Base-by-base conservation (phyloP, 1,284 basidiomycete species). In the Ustilago tritici region DNA sequence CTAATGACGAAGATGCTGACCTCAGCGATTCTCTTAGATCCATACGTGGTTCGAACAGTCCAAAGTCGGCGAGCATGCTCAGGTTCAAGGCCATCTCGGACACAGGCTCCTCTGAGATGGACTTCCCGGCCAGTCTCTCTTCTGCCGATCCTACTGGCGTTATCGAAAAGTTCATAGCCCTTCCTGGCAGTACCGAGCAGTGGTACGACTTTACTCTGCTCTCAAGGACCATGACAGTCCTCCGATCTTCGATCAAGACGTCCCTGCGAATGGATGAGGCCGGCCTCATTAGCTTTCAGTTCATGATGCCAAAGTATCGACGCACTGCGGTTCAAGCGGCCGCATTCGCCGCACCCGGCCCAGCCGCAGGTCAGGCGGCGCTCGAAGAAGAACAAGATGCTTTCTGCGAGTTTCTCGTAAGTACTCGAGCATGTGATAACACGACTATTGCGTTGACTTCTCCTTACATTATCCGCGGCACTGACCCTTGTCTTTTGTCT, bases 281-380 rank as follows among this genome's bases (percentile, higher is more conserved):
- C 1, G 82, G 81, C 5, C 69, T 84, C 47, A 74, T 82, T 11
- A 82, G 81, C 61, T 70, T 80, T 28, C 82, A 84, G 49, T 84
- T 82, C 55, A 79, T 82, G 78, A 78, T 84, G 61, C 76, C 82
- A 50, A 74, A 71, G 38, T 73, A 76, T 53, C 70, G 73, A 58
- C 70, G 66, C 15, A 31, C 47, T 3, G 53, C 59, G 10, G 47
- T 56, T 19, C 28, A 53, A n/a, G 63, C 46, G 11, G 49, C 55
- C 8, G 49, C 47, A 34, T 32, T 32, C 17, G 49, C 43, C 28
- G 50, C 28, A 14, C 46, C 34, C 23, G 38, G 49, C 10, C 28
- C 62, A 35, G 70, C 63, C 11, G 68, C 70, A n/a, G 61, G 56
- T 19, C 77, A 76, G 15, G 61, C 65, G 43, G 53, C 56, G 15